Evolutionary conservation across 2,329 filamentous ascomycete genomes (phyloP).

Genomic region (Calonectria crousiana): DNA sequence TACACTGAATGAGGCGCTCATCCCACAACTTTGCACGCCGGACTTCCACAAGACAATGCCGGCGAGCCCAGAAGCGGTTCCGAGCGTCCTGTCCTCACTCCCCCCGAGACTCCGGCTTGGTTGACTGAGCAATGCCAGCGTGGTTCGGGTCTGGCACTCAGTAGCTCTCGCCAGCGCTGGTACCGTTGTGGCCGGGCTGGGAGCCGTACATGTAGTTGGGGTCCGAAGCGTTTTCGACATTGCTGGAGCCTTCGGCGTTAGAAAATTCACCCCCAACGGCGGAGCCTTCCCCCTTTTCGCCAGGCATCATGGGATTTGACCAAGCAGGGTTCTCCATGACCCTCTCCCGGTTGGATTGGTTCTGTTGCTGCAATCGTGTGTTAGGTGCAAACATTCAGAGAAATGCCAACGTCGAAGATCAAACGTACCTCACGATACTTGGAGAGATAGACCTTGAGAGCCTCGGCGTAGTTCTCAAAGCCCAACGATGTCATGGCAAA

Average conservation of each 20-base stretch:
- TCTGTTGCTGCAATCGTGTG: slow-evolving; percentile 51
- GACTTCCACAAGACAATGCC: background rate
- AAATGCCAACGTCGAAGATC: background rate
- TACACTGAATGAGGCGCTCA: slow-evolving; percentile 24
- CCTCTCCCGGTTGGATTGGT: slow-evolving; percentile 55
- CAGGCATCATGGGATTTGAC: slow-evolving; percentile 47
- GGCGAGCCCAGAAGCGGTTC: background rate
- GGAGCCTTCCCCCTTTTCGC: slow-evolving; percentile 48
- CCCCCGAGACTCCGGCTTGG: background rate
- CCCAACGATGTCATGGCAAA: slow-evolving; percentile 99
- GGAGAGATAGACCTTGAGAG: slow-evolving; percentile 96
- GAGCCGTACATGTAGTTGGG: slow-evolving; percentile 65
- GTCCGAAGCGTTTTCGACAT: slow-evolving; percentile 56
- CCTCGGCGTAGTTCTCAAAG: slow-evolving; percentile 99
- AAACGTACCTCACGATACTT: slow-evolving; percentile 94
- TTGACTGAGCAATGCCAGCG: background rate
- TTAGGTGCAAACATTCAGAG: slow-evolving; percentile 22
- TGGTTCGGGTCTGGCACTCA: slow-evolving; percentile 44
- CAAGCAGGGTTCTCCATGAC: slow-evolving; percentile 51
- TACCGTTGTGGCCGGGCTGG: slow-evolving; percentile 70
- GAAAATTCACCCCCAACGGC: slow-evolving; percentile 53
- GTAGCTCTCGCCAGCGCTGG: slow-evolving; percentile 65
- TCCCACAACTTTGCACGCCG: slow-evolving; percentile 7
- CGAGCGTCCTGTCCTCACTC: background rate
- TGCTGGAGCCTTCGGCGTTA: slow-evolving; percentile 56